A percentile compares a stretch with the other conserved stretches of the same genome.
phyloP scores from a whole-genome alignment of 2,329 filamentous ascomycete species.

The Furcasterigmium sp. region DNA sequence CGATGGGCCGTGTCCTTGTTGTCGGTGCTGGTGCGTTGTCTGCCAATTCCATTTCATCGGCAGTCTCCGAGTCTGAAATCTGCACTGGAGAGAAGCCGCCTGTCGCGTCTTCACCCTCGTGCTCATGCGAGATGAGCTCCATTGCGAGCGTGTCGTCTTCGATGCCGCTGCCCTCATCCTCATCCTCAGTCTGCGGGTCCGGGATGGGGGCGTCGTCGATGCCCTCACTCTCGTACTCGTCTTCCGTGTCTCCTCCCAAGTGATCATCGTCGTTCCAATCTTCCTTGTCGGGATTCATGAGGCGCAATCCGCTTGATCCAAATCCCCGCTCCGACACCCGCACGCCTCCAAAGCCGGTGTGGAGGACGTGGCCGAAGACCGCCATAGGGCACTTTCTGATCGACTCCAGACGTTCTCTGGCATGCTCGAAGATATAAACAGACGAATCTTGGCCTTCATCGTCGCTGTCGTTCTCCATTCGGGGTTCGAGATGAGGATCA shows the following conservation, averaged over 20 bases:
- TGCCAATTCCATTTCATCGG: background rate
- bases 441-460: background rate
- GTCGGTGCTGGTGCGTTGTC: background rate
- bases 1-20: background rate
- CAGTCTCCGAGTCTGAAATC: background rate
- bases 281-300: background rate
- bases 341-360: background rate
- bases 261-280: background rate
- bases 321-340: background rate
- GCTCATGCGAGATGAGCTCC: background rate
- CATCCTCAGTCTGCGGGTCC: slow-evolving; percentile 8
- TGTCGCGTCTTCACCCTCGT: background rate
- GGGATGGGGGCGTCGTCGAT: slow-evolving; percentile 29
- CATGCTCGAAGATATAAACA: too few relatives aligned
- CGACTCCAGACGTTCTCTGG: background rate
- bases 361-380: background rate
- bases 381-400: background rate
- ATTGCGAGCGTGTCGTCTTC: background rate
- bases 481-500: too few relatives aligned
- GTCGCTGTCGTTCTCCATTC: background rate
- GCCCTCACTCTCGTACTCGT: slow-evolving; percentile 31
- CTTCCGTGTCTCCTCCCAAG: slow-evolving; percentile 1
- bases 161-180: slow-evolving; percentile 8
- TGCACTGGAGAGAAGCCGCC: too few relatives aligned
- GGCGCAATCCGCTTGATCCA: too few relatives aligned